Conservation (phyloP, 345 rosid genomes). For the Corchorus capsularis region DNA sequence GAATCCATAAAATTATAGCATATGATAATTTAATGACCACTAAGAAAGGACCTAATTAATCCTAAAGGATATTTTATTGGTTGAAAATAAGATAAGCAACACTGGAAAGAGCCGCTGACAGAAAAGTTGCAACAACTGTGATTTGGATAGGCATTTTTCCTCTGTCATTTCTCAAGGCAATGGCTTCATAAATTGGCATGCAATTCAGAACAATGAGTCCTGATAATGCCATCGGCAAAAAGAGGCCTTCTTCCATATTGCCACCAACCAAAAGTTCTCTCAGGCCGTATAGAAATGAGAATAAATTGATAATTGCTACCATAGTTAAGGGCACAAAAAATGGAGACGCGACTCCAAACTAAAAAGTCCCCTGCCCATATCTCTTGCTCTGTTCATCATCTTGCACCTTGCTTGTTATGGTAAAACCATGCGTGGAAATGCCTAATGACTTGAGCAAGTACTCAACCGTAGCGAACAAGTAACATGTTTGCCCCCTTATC, state of each 20-base stretch:
- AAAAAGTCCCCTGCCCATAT: constrained; percentile 57
- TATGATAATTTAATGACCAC: too few species aligned
- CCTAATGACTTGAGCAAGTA: constrained; percentile 49
- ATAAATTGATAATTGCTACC: constrained; percentile 50
- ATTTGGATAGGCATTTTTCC: constrained; percentile 46
- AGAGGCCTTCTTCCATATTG: constrained; percentile 33
- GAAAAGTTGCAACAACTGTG: constrained; percentile 22
- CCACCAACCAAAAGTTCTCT: constrained; percentile 10
- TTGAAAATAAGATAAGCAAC: constrained; percentile 22
- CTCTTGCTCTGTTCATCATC: constrained; percentile 53
- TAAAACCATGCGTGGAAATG: constrained; percentile 49
- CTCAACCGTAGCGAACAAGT: constrained; percentile 42
- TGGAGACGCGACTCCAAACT: constrained; percentile 58
- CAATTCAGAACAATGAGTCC: constrained; percentile 42
- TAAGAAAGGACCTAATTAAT: too few species aligned
- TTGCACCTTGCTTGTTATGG: constrained; percentile 57
- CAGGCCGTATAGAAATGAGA: constrained; percentile 32
- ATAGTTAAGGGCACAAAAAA: constrained; percentile 48
- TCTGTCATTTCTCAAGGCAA: constrained; percentile 44
- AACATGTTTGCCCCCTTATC: constrained; percentile 51
- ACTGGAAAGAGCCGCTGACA: constrained; percentile 27
- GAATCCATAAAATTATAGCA: too few species aligned
- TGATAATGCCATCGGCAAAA: constrained; percentile 37
- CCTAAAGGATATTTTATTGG: neutral
- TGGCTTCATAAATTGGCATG: constrained; percentile 55